Evolutionary conservation across 1,139 yeast genomes (phyloP).

Genomic region (Cylindricascospora bacillispora): DNA sequence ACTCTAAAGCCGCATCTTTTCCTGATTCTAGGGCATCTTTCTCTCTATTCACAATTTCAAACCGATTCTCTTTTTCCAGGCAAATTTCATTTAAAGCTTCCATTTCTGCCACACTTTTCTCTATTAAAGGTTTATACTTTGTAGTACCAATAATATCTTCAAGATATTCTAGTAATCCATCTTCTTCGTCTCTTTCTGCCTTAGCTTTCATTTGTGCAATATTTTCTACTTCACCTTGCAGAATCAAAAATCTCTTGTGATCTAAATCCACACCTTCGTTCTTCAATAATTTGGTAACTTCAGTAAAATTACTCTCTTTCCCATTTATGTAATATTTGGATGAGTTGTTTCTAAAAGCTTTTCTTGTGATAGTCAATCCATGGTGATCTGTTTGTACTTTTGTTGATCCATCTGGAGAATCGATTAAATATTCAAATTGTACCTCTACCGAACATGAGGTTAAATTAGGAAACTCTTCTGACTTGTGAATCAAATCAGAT

Average conservation of each 20-base stretch:
- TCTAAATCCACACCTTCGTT: slow-evolving; percentile 90
- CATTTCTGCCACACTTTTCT: slow-evolving; percentile 44
- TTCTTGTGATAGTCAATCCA: slow-evolving; percentile 56
- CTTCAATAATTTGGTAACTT: slow-evolving; percentile 62
- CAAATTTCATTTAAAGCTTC: slow-evolving; percentile 69
- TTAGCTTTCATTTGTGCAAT: slow-evolving; percentile 98
- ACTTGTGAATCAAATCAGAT: slow-evolving; percentile 81
- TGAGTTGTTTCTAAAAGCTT: slow-evolving; percentile 62
- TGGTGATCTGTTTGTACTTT: slow-evolving; percentile 31
- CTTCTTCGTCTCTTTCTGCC: slow-evolving; percentile 86
- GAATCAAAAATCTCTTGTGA: slow-evolving; percentile 83
- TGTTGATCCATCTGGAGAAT: slow-evolving; percentile 35
- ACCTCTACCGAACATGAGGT: slow-evolving; percentile 83
- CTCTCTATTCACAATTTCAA: slow-evolving; percentile 70
- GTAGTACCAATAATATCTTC: slow-evolving; percentile 97
- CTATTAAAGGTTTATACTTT: slow-evolving; percentile 65
- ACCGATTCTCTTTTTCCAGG: slow-evolving; percentile 67
- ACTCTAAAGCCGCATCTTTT: slow-evolving; percentile 58
- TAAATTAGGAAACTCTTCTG: slow-evolving; percentile 55
- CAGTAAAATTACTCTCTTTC: slow-evolving; percentile 57
- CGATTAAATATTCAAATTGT: slow-evolving; percentile 72
- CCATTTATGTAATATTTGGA: slow-evolving; percentile 72
- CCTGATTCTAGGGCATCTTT: slow-evolving; percentile 54
- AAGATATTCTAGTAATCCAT: slow-evolving; percentile 82
- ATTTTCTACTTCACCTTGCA: slow-evolving; percentile 97